Percentiles rank a stretch among this genome's conserved stretches.
Evolutionary conservation across 2,329 filamentous ascomycete genomes (phyloP).

Genomic region (Aureobasidium sp.): DNA sequence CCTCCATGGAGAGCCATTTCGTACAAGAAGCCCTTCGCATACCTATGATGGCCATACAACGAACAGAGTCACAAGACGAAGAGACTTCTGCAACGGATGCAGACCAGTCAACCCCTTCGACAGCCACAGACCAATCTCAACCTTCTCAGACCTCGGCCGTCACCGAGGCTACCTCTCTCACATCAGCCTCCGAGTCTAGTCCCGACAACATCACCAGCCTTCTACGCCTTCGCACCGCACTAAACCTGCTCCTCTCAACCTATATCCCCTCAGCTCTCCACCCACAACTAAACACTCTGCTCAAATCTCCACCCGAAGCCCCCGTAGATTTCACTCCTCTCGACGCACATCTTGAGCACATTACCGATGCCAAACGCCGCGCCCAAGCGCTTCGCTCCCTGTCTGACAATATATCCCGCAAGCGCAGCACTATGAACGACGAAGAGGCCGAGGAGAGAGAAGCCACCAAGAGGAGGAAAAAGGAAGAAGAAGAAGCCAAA

Average conservation of each 20-base stretch:
- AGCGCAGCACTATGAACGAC: slow-evolving; percentile 55
- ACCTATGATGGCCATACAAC: slow-evolving; percentile 62
- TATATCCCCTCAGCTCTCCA: slow-evolving; percentile 50
- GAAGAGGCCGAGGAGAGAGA: slow-evolving; percentile 54
- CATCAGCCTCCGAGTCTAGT: slow-evolving; percentile 26
- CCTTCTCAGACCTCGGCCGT: slow-evolving; percentile 14
- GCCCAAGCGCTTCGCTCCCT: slow-evolving; percentile 61
- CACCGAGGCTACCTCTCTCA: slow-evolving; percentile 22
- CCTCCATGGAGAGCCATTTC: slow-evolving; percentile 79
- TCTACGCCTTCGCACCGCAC: slow-evolving; percentile 57
- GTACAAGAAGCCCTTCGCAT: slow-evolving; percentile 68
- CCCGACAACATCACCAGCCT: slow-evolving; percentile 45
- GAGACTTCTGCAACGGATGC: background rate
- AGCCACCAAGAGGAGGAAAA: slow-evolving; percentile 74
- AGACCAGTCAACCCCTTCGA: slow-evolving; percentile 20
- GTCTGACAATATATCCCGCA: slow-evolving; percentile 57
- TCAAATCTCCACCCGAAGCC: slow-evolving; percentile 30
- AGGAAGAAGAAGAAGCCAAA: slow-evolving; percentile 82
- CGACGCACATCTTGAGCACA: slow-evolving; percentile 58
- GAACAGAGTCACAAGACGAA: slow-evolving; percentile 18
- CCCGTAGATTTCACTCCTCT: slow-evolving; percentile 62
- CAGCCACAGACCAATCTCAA: slow-evolving; percentile 12
- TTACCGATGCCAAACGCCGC: slow-evolving; percentile 64
- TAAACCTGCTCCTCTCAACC: slow-evolving; percentile 56
- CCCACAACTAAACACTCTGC: slow-evolving; percentile 35